A percentile compares a stretch with the other conserved stretches of the same genome.
Conservation (phyloP, 495 filamentous ascomycete species). For the Astrothelium subdiscretum region DNA sequence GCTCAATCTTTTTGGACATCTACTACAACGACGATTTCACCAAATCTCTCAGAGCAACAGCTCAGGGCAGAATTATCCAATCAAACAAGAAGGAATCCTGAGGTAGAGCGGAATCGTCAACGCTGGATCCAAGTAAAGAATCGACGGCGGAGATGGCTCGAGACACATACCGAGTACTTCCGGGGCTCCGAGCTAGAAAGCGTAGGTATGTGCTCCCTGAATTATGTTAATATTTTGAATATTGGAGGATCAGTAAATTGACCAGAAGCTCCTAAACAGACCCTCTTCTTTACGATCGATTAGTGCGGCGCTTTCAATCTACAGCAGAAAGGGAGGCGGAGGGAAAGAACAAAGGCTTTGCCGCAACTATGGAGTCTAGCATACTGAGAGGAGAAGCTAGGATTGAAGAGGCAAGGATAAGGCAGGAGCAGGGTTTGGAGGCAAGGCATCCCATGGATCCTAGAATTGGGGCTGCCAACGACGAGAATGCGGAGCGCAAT, state of each 20-base stretch:
- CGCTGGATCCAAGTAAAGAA: conserved; percentile 42
- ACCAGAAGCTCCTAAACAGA: conserved; percentile 35
- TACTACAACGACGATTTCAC: not conserved
- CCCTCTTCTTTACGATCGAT: conserved; percentile 66
- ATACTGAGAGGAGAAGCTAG: conserved; percentile 62
- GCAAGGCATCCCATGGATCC: conserved; percentile 1
- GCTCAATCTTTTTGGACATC: not conserved
- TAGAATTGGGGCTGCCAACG: not conserved
- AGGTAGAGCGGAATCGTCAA: not conserved
- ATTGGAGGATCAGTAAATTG: not conserved
- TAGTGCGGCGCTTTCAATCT: conserved; percentile 68
- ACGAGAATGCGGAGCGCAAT: not conserved
- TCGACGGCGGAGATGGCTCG: conserved; percentile 52
- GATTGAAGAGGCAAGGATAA: conserved; percentile 21
- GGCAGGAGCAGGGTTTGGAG: not conserved
- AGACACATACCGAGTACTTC: conserved; percentile 54
- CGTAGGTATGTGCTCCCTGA: conserved; percentile 43
- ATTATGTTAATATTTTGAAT: no score
- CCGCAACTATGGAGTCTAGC: conserved; percentile 60
- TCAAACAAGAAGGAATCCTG: not conserved
- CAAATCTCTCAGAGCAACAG: not conserved
- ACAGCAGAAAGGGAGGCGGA: conserved; percentile 60
- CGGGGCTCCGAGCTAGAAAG: conserved; percentile 46
- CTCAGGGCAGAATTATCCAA: not conserved
- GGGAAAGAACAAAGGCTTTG: conserved; percentile 59